A percentile compares a stretch with the other conserved stretches of the same genome.
phyloP scores from a whole-genome alignment of 495 filamentous ascomycete genomes.

The Extremus antarcticus region DNA sequence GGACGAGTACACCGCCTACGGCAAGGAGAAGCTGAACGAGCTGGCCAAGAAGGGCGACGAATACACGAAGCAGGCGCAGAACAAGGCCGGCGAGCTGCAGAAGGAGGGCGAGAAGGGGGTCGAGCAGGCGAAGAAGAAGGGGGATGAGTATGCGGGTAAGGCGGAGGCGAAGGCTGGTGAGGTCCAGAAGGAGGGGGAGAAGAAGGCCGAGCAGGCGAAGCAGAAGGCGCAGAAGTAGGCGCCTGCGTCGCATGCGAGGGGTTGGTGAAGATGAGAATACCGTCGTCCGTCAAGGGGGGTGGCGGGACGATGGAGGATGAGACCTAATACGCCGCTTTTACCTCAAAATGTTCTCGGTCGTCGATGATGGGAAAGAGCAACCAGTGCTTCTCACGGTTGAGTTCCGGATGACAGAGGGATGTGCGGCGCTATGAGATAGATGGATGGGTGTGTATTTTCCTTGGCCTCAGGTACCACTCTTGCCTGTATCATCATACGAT shows the following conservation, averaged over 20 bases:
- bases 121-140: constrained; percentile 1
- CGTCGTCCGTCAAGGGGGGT: too few species aligned
- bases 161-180: background rate
- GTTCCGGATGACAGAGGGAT: too few species aligned
- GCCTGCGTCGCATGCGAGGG: background rate
- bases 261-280: background rate
- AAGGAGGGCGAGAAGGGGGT: constrained; percentile 18
- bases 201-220: constrained; percentile 3
- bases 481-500: too few species aligned
- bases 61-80: constrained; percentile 31
- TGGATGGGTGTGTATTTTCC: too few species aligned
- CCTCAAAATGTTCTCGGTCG: too few species aligned
- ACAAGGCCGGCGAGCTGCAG: constrained; percentile 22
- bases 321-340: too few species aligned
- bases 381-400: too few species aligned
- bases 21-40: constrained; percentile 30
- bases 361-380: too few species aligned
- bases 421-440: too few species aligned
- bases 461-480: too few species aligned
- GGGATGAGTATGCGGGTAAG: background rate
- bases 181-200: constrained; percentile 8
- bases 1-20: constrained; percentile 5
- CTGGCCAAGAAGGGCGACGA: constrained; percentile 46
- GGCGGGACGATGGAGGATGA: too few species aligned
- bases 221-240: constrained; percentile 5